These are phyloP conservation scores for Cutaneotrichosporon spelunceum DNA, from an alignment of 1,284 basidiomycete species.

Conservation along the genomic window DNA sequence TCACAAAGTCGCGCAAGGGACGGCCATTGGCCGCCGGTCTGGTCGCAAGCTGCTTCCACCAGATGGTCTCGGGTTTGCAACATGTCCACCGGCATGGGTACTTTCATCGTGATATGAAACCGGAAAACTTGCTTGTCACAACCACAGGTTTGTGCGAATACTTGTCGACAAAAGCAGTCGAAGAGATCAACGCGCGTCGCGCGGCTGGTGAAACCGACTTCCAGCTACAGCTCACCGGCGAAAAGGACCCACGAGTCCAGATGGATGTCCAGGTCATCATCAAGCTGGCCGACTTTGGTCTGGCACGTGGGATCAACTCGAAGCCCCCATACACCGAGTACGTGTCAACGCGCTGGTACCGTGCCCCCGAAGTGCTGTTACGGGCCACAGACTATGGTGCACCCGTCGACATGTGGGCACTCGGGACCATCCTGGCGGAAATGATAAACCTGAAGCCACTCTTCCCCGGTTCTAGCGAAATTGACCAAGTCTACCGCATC, in stretches of 20 bases:
- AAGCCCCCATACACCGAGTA: conserved; percentile 97
- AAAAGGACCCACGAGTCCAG: conserved; percentile 53
- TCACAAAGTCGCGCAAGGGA: conserved; percentile 94
- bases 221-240: not conserved
- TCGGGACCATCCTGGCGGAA: conserved; percentile 97
- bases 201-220: conserved; percentile 8
- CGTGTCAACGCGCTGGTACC: conserved; percentile 98
- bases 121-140: conserved; percentile 99
- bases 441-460: conserved; percentile 90
- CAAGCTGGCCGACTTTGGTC: conserved; percentile 97
- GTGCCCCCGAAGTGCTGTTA: conserved; percentile 93
- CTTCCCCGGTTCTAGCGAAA: conserved; percentile 94
- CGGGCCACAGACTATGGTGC: conserved; percentile 88
- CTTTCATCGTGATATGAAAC: conserved; percentile 99
- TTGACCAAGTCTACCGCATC: conserved; percentile 89
- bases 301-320: conserved; percentile 85
- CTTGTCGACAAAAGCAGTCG: conserved; percentile 56
- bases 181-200: conserved; percentile 36
- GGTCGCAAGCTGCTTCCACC: conserved; percentile 89
- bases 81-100: conserved; percentile 92
- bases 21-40: conserved; percentile 91
- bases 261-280: conserved; percentile 95
- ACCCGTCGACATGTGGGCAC: conserved; percentile 98
- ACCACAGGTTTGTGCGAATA: conserved; percentile 96
- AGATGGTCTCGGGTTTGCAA: conserved; percentile 83